Percentiles rank a stretch among this genome's conserved stretches.
These are phyloP conservation scores for Cladosporium sp. DNA, from an alignment of 2,329 filamentous ascomycete genomes.

Conservation along the genomic window DNA sequence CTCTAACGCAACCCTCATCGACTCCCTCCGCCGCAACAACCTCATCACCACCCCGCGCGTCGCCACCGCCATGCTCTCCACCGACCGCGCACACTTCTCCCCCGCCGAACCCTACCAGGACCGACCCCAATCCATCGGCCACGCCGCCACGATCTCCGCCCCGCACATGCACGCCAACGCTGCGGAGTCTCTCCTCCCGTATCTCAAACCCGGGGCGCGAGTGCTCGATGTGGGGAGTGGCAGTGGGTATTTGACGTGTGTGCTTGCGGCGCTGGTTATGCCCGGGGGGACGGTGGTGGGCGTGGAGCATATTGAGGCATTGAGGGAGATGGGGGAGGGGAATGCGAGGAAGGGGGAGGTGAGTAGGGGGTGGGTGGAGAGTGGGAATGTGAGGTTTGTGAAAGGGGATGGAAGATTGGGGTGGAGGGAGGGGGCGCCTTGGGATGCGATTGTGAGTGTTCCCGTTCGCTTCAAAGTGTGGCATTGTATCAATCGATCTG, in stretches of 20 bases:
- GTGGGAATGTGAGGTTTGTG: slow-evolving; percentile 68
- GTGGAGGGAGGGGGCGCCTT: slow-evolving; percentile 55
- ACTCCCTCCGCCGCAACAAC: slow-evolving; percentile 70
- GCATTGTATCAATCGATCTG: too few relatives aligned
- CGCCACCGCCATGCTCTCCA: slow-evolving; percentile 73
- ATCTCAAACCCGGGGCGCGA: slow-evolving; percentile 52
- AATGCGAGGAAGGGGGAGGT: slow-evolving; percentile 48
- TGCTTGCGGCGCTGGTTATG: slow-evolving; percentile 75
- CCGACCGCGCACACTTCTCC: slow-evolving; percentile 85
- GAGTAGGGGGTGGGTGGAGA: slow-evolving; percentile 59
- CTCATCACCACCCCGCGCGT: slow-evolving; percentile 73
- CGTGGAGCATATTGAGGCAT: slow-evolving; percentile 51
- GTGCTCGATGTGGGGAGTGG: slow-evolving; percentile 53
- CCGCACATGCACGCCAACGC: slow-evolving; percentile 72
- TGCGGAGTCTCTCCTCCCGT: slow-evolving; percentile 61
- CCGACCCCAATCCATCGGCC: slow-evolving; percentile 67
- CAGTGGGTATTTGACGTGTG: slow-evolving; percentile 77
- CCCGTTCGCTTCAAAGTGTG: too few relatives aligned
- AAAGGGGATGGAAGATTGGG: slow-evolving; percentile 63
- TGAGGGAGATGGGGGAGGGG: slow-evolving; percentile 42
- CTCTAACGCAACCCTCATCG: slow-evolving; percentile 72
- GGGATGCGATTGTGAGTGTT: slow-evolving; percentile 70
- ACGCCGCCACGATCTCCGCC: slow-evolving; percentile 68
- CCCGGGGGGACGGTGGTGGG: slow-evolving; percentile 48
- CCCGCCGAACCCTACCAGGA: slow-evolving; percentile 71